phyloP scores from a whole-genome alignment of 805 yeast genomes.

The Phaffomyces opuntiae region DNA sequence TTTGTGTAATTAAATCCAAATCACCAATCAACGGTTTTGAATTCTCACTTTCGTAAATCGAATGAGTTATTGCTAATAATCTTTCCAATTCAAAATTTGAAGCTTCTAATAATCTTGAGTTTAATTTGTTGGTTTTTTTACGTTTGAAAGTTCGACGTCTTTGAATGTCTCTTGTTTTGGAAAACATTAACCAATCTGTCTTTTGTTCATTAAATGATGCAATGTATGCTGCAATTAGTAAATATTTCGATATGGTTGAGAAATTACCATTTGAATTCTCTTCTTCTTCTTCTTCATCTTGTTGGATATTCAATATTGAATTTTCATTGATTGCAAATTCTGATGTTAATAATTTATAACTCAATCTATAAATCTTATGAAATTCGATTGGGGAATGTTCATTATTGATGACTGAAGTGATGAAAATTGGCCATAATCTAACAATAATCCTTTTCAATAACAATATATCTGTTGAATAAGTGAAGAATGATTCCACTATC shows the following conservation, averaged over 20 bases:
- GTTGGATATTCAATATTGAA: constrained; percentile 2
- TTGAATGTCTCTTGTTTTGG: constrained; percentile 48
- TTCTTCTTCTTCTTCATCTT: constrained; percentile 8
- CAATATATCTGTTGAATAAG: constrained; percentile 18
- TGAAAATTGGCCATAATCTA: constrained; percentile 20
- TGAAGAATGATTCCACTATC: constrained; percentile 19
- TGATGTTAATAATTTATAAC: constrained; percentile 25
- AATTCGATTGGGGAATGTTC: constrained; percentile 14
- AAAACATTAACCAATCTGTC: constrained; percentile 62
- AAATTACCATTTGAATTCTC: constrained; percentile 33
- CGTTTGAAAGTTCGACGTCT: constrained; percentile 30
- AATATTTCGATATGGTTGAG: constrained; percentile 55
- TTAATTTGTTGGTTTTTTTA: constrained; percentile 35
- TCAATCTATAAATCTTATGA: constrained; percentile 23
- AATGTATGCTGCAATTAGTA: constrained; percentile 75
- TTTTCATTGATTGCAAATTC: constrained; percentile 23
- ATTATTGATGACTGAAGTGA: constrained; percentile 11
- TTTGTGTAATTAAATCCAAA: constrained; percentile 30
- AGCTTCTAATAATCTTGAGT: constrained; percentile 61
- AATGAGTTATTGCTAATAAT: constrained; percentile 68
- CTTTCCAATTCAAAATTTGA: constrained; percentile 73
- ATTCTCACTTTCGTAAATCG: constrained; percentile 46
- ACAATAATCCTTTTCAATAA: constrained; percentile 13
- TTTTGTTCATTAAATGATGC: constrained; percentile 73
- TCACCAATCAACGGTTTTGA: constrained; percentile 25